Evolutionary conservation across 495 filamentous ascomycete species (phyloP), one percentile per base, ranked within the genome.

Genomic region (Penicillium desertorum): DNA sequence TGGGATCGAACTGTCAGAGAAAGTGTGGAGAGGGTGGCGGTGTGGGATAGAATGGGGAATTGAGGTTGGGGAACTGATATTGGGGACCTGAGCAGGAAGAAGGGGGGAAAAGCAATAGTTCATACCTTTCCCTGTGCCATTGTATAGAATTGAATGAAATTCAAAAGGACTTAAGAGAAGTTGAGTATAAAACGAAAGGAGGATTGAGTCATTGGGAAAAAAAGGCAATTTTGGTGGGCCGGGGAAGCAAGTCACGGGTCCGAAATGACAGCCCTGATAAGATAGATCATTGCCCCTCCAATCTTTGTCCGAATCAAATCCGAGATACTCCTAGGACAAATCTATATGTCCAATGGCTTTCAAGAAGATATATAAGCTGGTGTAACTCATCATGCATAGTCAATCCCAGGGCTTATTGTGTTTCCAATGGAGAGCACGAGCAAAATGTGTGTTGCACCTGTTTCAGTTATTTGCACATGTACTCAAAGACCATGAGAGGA

Each of bases 131-230:
- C 66, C 53, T 69, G 61, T 47, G 64, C 51, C 66, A 69, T 69
- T 58, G 45, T 69, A 59, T 58, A 32, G 50, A 52, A 56, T 58
- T 22, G 57, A 53, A 45, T 44, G 46, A 37, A 46, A 43, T 32
- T 25, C 51, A 49, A 23, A 57, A 51, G 56, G 54, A 53, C 41
- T 56, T 53, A 34, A 36, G 16, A 48, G 59, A 56, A 46, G 52
- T 51, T 54, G 51, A 62, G 58, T 60, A 53, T 53, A 44, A 44
- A 48, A 47, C 30, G 58, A 54, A 57, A 58, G 43, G 45, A 52
- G 49, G 56, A 57, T 69, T 73, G 70, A 73, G 66, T 73, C 70
- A 73, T 58, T 53, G 46, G 54, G 50, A 51, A 59, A 66, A 22
- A 69, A 68, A 71, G 56, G 14, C 48, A 55, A 52, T 49, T 67